phyloP scores from a whole-genome alignment of 2,329 filamentous ascomycete genomes.

The Phyllosticta citrichinensis region DNA sequence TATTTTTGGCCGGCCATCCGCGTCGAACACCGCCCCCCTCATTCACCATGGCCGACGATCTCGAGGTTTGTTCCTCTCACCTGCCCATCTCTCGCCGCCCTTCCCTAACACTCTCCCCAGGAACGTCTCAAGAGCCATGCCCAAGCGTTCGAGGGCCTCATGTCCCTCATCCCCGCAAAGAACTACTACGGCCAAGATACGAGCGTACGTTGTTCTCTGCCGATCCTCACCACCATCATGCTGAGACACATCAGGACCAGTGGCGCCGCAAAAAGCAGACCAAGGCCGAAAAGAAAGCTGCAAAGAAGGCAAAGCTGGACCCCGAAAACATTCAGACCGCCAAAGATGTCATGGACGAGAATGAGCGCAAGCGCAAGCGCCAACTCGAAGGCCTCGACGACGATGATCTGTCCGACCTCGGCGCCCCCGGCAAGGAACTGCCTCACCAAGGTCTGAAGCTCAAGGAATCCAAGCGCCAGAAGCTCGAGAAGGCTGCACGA shows the following conservation, averaged over 20 bases:
- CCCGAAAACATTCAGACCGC: constrained; percentile 84
- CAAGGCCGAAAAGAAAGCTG: constrained; percentile 73
- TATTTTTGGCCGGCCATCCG: background rate
- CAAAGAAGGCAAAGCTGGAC: constrained; percentile 81
- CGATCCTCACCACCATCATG: background rate
- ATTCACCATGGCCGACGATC: constrained; percentile 28
- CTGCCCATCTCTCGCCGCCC: constrained; percentile 14
- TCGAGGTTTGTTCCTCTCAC: constrained; percentile 27
- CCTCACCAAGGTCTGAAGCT: constrained; percentile 28
- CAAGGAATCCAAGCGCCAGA: constrained; percentile 33
- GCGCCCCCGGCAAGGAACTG: constrained; percentile 26
- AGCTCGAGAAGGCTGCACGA: constrained; percentile 17
- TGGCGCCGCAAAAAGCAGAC: constrained; percentile 94
- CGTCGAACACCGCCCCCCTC: background rate
- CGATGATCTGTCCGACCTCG: constrained; percentile 23
- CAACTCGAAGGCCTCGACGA: constrained; percentile 52
- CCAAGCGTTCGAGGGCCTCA: constrained; percentile 73
- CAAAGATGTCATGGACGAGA: constrained; percentile 88
- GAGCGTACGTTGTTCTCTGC: constrained; percentile 50
- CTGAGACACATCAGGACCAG: constrained; percentile 56
- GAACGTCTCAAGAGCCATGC: constrained; percentile 48
- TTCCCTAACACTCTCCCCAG: constrained; percentile 28
- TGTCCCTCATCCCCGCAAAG: constrained; percentile 82
- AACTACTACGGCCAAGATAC: constrained; percentile 83
- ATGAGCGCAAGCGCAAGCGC: constrained; percentile 60